Percentiles rank a stretch among this genome's conserved stretches.
Evolutionary conservation across 495 filamentous ascomycete genomes (phyloP).

Genomic region (Hypoxylon fuscum): DNA sequence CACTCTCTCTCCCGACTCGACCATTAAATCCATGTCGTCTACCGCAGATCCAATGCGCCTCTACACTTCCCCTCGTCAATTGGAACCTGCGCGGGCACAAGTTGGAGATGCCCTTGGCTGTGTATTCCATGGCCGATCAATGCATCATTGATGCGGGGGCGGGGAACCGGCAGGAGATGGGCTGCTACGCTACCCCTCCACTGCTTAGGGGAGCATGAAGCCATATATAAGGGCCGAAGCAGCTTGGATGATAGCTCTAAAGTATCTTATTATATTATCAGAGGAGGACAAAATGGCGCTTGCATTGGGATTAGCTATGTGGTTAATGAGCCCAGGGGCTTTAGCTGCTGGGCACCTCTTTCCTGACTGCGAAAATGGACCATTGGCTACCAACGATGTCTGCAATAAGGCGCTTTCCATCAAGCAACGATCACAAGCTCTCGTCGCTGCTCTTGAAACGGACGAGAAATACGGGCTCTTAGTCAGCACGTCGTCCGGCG

Average conservation of each 20-base stretch:
- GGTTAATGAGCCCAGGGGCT: conserved; percentile 31
- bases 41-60: conserved; percentile 26
- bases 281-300: conserved; percentile 29
- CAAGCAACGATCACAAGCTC: conserved; percentile 26
- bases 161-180: conserved; percentile 28
- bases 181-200: conserved; percentile 28
- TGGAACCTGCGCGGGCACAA: conserved; percentile 6
- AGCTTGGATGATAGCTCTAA: neutral
- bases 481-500: conserved; percentile 60
- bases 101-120: conserved; percentile 13
- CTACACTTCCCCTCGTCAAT: conserved; percentile 15
- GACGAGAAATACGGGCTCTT: conserved; percentile 64
- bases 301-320: conserved; percentile 14
- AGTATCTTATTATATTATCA: too few species aligned
- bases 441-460: conserved; percentile 30
- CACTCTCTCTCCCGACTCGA: conserved; percentile 13
- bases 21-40: conserved; percentile 1
- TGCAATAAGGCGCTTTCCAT: conserved; percentile 35
- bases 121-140: conserved; percentile 18
- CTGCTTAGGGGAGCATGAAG: conserved; percentile 15
- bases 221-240: conserved; percentile 25
- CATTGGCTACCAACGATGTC: conserved; percentile 36
- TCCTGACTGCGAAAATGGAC: conserved; percentile 37
- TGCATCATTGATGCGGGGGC: conserved; percentile 37
- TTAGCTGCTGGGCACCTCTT: conserved; percentile 33